Percentiles rank a stretch among this genome's conserved stretches.
phyloP scores from a whole-genome alignment of 352 stramenopile species.

The Pythium rhizo-oryzae region DNA sequence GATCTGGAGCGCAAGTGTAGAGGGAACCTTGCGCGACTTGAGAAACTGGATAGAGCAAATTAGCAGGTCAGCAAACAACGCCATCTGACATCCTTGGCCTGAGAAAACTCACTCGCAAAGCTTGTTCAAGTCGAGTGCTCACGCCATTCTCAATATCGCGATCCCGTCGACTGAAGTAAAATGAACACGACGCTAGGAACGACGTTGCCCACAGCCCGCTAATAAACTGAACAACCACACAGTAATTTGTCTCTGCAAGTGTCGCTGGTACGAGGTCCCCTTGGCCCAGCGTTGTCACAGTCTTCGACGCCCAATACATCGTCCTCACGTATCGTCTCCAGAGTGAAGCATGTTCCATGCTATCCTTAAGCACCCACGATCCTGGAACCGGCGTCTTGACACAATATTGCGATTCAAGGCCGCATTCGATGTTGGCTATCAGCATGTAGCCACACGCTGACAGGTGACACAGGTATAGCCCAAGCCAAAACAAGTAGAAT shows the following conservation, averaged over 20 bases:
- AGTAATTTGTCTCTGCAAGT: slow-evolving; percentile 1
- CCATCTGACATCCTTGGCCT: no score
- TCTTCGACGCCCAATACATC: slow-evolving; percentile 44
- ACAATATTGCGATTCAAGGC: slow-evolving; percentile 23
- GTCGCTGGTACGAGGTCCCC: no score
- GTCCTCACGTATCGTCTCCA: slow-evolving; percentile 56
- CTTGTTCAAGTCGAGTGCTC: slow-evolving; percentile 58
- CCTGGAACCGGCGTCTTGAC: slow-evolving; percentile 33
- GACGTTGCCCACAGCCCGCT: slow-evolving; percentile 69
- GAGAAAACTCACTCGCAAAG: slow-evolving; percentile 38
- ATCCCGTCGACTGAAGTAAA: slow-evolving; percentile 73
- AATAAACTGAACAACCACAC: slow-evolving; percentile 62
- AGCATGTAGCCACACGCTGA: slow-evolving; percentile 67
- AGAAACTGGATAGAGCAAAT: slow-evolving; percentile 53
- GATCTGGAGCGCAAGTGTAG: slow-evolving; percentile 38
- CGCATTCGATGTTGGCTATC: slow-evolving; percentile 37
- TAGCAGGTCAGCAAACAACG: no score
- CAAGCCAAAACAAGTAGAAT: slow-evolving; percentile 49
- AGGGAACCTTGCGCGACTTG: slow-evolving; percentile 38
- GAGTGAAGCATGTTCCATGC: slow-evolving; percentile 44
- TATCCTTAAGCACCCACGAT: slow-evolving; percentile 66
- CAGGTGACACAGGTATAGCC: slow-evolving; percentile 61
- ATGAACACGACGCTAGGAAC: slow-evolving; percentile 66
- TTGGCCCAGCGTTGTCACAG: no score
- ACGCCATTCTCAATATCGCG: slow-evolving; percentile 57